A percentile compares a stretch with the other conserved stretches of the same genome.
phyloP scores from a whole-genome alignment of 768 basidiomycete species.

The Amanita exitialis region DNA sequence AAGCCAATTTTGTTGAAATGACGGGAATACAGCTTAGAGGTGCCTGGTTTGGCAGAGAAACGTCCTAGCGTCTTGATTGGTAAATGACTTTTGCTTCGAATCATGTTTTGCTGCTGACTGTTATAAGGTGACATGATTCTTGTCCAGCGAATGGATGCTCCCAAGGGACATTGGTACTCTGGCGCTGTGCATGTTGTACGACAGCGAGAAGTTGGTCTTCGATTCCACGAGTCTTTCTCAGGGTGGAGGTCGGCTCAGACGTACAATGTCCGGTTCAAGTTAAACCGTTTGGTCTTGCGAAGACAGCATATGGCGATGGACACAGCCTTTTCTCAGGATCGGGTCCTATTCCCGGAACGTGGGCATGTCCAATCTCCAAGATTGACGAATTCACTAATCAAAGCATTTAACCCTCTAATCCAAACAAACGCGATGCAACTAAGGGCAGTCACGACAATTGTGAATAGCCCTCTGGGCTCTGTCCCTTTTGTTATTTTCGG shows the following conservation, averaged over 20 bases:
- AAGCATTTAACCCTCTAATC: slow-evolving; percentile 32
- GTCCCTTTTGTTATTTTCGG: slow-evolving; percentile 53
- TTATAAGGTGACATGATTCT: slow-evolving; percentile 41
- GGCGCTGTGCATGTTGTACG: slow-evolving; percentile 48
- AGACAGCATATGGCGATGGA: slow-evolving; percentile 53
- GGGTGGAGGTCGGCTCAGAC: slow-evolving; percentile 21
- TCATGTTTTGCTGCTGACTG: not conserved
- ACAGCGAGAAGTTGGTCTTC: slow-evolving; percentile 38
- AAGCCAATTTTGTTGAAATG: not conserved
- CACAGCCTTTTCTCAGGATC: slow-evolving; percentile 29
- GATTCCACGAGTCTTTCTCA: slow-evolving; percentile 36
- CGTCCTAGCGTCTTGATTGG: slow-evolving; percentile 48
- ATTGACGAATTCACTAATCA: slow-evolving; percentile 11
- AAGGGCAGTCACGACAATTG: slow-evolving; percentile 38
- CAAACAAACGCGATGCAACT: slow-evolving; percentile 35
- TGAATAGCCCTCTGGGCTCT: slow-evolving; percentile 30
- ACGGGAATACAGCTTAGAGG: slow-evolving; percentile 20
- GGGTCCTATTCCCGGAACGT: slow-evolving; percentile 39
- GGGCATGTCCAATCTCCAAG: slow-evolving; percentile 16
- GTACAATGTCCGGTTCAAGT: slow-evolving; percentile 45
- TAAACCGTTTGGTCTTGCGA: slow-evolving; percentile 45
- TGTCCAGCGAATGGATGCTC: slow-evolving; percentile 31
- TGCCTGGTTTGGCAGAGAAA: slow-evolving; percentile 48
- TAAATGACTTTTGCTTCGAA: slow-evolving; percentile 12
- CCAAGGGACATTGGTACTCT: slow-evolving; percentile 40